Percentiles rank a stretch among this genome's conserved stretches.
Conservation (phyloP, 441 rosid genomes). For the Aquilaria agallochum region DNA sequence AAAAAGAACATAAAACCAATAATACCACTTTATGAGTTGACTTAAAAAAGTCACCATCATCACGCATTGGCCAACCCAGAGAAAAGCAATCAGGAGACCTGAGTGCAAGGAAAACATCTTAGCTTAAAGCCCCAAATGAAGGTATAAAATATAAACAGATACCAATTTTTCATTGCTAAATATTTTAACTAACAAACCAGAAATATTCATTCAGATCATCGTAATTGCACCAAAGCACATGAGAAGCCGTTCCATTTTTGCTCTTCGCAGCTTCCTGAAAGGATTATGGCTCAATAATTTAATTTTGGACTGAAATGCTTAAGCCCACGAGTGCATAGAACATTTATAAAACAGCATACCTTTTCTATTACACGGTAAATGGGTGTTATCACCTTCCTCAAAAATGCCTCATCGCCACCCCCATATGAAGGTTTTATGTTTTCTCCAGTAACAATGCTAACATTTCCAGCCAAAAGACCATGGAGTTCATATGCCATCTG, state of each 20-base stretch:
- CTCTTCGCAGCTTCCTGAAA: conserved; percentile 85
- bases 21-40: conserved; percentile 62
- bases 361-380: conserved; percentile 77
- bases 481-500: conserved; percentile 99
- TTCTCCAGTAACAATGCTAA: conserved; percentile 98
- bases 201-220: conserved; percentile 98
- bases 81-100: conserved; percentile 98
- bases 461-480: conserved; percentile 93
- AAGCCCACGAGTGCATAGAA: conserved; percentile 7
- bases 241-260: conserved; percentile 80
- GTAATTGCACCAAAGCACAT: conserved; percentile 96
- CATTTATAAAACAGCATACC: conserved; percentile 40
- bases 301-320: conserved; percentile 21
- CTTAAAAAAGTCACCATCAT: conserved; percentile 91
- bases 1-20: conserved; percentile 25
- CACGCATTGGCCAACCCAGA: conserved; percentile 99
- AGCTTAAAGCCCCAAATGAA: conserved; percentile 4
- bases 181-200: conserved; percentile 57
- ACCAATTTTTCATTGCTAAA: conserved; percentile 7
- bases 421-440: conserved; percentile 98
- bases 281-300: conserved; percentile 17
- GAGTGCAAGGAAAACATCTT: conserved; percentile 19
- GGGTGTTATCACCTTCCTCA: conserved; percentile 93
- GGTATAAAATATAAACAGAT: conserved; percentile 2
- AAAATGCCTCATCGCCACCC: conserved; percentile 96